Evolutionary conservation across 768 basidiomycete species (phyloP).

Genomic region (Amyloporia xantha): DNA sequence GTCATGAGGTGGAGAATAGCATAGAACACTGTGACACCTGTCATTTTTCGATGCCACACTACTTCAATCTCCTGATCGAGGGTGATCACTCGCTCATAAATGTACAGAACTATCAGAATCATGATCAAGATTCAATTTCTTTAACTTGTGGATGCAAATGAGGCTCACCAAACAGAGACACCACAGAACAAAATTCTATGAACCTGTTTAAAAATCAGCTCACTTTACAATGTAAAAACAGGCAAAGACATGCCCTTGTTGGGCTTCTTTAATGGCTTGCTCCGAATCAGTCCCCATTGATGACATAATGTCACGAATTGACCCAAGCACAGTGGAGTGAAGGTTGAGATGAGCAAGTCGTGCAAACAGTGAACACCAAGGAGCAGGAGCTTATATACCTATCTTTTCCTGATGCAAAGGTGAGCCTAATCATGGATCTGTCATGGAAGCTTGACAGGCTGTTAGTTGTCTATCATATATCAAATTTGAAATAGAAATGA

Average conservation of each 20-base stretch:
- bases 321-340: too few species aligned
- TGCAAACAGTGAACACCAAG: background rate
- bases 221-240: background rate
- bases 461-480: too few species aligned
- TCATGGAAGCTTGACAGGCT: too few species aligned
- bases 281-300: background rate
- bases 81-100: background rate
- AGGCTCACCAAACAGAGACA: background rate
- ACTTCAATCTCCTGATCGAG: background rate
- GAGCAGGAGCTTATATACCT: too few species aligned
- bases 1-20: background rate
- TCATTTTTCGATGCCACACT: background rate
- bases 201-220: background rate
- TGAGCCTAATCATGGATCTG: too few species aligned
- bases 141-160: background rate
- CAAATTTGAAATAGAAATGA: too few species aligned
- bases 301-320: background rate
- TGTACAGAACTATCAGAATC: background rate
- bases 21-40: background rate
- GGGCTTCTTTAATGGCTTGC: background rate
- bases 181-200: background rate
- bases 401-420: too few species aligned
- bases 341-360: background rate
- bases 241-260: background rate
- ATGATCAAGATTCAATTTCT: too few species aligned